Conservation (phyloP, 2,329 filamentous ascomycete species). For the Neoarthrinium moseri region DNA sequence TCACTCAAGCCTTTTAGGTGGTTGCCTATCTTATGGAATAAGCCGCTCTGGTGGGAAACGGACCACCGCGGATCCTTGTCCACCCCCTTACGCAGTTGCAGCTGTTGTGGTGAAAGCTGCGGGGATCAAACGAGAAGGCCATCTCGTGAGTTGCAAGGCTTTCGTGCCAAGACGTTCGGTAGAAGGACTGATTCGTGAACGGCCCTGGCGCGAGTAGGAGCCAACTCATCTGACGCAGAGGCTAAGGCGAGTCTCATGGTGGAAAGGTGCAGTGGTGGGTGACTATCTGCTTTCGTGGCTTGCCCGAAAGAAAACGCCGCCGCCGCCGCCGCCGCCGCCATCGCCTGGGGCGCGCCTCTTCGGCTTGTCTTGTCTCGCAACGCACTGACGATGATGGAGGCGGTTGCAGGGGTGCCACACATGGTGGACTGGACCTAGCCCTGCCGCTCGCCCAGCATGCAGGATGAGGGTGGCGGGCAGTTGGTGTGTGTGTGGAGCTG, state of each 20-base stretch:
- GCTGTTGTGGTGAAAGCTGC: no score
- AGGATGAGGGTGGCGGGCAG: constrained; percentile 1
- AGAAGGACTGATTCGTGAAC: constrained; percentile 12
- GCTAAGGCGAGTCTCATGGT: constrained; percentile 9
- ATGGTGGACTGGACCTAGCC: not conserved
- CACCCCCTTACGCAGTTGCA: no score
- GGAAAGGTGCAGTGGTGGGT: not conserved
- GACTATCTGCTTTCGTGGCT: constrained; percentile 1
- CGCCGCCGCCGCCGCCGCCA: not conserved
- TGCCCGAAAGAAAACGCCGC: not conserved
- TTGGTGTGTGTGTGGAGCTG: constrained; percentile 8
- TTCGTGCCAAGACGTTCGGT: not conserved
- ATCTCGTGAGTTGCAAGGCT: not conserved
- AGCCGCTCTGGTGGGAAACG: no score
- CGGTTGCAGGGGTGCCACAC: not conserved
- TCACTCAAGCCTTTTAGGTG: no score
- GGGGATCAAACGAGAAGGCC: no score
- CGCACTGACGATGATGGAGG: not conserved
- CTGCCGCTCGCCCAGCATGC: not conserved
- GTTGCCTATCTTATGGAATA: no score
- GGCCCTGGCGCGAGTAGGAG: not conserved
- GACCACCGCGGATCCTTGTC: no score
- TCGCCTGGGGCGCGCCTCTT: not conserved
- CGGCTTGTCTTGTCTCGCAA: not conserved
- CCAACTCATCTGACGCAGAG: constrained; percentile 13